phyloP scores from a whole-genome alignment of 106 monocot genomes.

The Triglochin maritima region DNA sequence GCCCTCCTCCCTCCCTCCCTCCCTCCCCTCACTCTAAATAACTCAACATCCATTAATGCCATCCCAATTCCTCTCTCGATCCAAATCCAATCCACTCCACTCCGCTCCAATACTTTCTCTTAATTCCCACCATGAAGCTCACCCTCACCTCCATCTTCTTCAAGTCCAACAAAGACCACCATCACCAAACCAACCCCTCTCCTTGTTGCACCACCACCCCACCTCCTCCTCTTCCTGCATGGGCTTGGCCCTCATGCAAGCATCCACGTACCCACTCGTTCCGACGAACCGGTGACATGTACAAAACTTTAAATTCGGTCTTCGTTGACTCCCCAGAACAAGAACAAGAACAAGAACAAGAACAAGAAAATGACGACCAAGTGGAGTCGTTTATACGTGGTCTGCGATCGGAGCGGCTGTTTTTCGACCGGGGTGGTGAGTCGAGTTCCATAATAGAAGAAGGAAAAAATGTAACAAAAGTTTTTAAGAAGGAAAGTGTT shows the following conservation, averaged over 20 bases:
- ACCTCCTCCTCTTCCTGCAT: background rate
- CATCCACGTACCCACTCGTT: constrained; percentile 20
- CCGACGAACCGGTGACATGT: background rate
- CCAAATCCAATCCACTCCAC: too few species aligned
- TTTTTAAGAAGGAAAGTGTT: constrained; percentile 26
- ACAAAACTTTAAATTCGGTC: background rate
- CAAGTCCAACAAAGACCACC: too few species aligned
- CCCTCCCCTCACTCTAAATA: too few species aligned
- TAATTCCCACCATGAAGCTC: too few species aligned
- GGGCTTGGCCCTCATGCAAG: constrained; percentile 41
- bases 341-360: constrained; percentile 5
- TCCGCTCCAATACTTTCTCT: too few species aligned
- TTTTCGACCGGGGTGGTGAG: constrained; percentile 21
- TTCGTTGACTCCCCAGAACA: background rate
- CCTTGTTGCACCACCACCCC: background rate
- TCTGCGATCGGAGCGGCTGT: constrained; percentile 31
- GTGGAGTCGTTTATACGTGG: constrained; percentile 15
- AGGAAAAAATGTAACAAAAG: background rate
- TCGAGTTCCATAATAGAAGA: constrained; percentile 15
- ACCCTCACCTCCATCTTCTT: too few species aligned
- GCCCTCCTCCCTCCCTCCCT: too few species aligned
- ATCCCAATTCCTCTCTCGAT: too few species aligned
- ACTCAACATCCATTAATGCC: too few species aligned
- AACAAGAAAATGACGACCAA: background rate
- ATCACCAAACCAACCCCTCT: background rate